These are phyloP conservation scores for Gentiana macrophylla DNA, from an alignment of 257 asterid genomes.

Conservation along the genomic window DNA sequence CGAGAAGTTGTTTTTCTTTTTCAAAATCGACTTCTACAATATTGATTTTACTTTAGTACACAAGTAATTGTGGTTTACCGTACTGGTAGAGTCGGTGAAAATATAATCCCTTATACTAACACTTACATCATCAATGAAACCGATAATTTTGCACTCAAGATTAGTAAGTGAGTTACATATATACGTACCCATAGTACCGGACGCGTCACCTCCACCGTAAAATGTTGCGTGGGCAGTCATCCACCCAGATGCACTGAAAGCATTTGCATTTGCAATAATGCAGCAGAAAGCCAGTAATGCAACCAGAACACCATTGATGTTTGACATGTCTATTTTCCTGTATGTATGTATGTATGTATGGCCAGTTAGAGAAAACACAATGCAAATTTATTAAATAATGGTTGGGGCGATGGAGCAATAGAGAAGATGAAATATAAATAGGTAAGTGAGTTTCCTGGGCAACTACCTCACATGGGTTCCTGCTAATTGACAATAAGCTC, in stretches of 20 bases:
- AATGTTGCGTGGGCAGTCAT: conserved; percentile 37
- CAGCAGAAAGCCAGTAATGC: conserved; percentile 9
- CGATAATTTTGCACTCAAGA: not conserved
- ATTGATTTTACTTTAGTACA: no score
- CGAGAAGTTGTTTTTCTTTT: no score
- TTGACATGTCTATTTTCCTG: conserved; percentile 5
- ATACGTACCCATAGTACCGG: conserved; percentile 41
- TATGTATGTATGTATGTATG: not conserved
- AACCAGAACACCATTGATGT: conserved; percentile 7
- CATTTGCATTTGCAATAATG: conserved; percentile 16
- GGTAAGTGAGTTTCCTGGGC: conserved; percentile 8
- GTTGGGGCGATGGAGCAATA: conserved; percentile 7
- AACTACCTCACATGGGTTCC: conserved; percentile 35
- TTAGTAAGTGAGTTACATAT: not conserved
- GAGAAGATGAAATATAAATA: conserved; percentile 12
- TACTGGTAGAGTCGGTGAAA: no score
- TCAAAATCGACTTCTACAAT: no score
- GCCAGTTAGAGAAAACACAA: no score
- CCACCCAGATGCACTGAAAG: conserved; percentile 34
- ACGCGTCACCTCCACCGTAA: conserved; percentile 44
- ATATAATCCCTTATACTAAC: no score
- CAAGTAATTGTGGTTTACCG: no score
- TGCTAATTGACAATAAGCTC: conserved; percentile 9
- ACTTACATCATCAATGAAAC: no score
- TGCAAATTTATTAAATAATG: not conserved